These are phyloP conservation scores for Fusarium haematococcum DNA, from an alignment of 2,329 filamentous ascomycete species.

Conservation along the genomic window DNA sequence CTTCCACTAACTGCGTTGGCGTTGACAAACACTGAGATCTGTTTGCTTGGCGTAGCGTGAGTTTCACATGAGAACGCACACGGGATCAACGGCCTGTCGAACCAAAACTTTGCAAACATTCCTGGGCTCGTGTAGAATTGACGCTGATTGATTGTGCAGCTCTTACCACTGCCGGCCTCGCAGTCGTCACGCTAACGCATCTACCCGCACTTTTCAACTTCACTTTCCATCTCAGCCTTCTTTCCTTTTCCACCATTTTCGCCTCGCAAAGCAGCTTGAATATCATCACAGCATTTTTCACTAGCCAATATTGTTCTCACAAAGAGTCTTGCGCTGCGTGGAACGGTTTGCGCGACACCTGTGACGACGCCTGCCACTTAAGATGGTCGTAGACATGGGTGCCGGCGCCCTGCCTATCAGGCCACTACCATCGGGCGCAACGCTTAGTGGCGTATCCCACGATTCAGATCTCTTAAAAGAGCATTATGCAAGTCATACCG, in stretches of 20 bases:
- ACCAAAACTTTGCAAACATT: neutral
- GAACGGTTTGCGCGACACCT: neutral
- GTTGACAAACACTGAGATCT: neutral
- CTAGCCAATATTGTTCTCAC: too few species aligned
- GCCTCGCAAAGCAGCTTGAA: neutral
- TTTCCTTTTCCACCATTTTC: neutral
- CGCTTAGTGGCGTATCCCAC: neutral
- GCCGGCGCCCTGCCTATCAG: neutral
- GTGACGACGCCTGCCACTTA: neutral
- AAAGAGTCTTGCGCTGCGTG: neutral
- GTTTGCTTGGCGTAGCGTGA: neutral
- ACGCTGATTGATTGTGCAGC: neutral
- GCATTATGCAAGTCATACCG: too few species aligned
- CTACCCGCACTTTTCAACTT: slow-evolving; percentile 1
- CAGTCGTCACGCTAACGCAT: neutral
- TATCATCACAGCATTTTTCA: neutral
- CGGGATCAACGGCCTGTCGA: neutral
- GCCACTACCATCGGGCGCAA: neutral
- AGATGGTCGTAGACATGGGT: slow-evolving; percentile 4
- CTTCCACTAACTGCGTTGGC: neutral
- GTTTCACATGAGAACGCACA: neutral
- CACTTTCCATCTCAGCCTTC: neutral
- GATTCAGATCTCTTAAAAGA: neutral
- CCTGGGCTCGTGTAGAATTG: neutral
- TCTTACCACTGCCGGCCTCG: neutral